Base-by-base conservation (phyloP, 163 green algal genomes). In the Chlamydomonas reinhardtii region DNA sequence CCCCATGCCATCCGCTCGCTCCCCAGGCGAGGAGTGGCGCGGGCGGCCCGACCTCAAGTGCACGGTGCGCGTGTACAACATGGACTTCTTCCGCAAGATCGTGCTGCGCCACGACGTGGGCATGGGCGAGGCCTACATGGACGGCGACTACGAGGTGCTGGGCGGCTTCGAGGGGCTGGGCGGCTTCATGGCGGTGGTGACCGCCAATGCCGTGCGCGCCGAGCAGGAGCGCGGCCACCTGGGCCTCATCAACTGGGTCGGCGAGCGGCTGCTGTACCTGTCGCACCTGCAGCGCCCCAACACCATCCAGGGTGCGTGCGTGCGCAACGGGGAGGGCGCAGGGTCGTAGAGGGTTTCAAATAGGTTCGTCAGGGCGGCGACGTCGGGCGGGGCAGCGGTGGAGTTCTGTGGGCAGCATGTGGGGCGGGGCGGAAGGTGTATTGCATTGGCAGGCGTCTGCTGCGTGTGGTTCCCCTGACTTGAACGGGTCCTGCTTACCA, bases 81-180 rank as follows among this genome's bases (percentile, higher is more conserved):
- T 93, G 81, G 88, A 92, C 76, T 96, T 98, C 85, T 98, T 99
- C 91, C 88, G 92, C 64, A 95, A 95, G 88, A 88, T 96, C 71
- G 93, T 98, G 74, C 90, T 92, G 22, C 86, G 94, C 8, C 93
- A 96, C 39, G 97, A 99, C 89, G 96, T 96, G 11, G 97, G 97
- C 70, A 80, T 99, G 75, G 97, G 96, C 15, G 97, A 99, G 84
- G 93, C 94, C 0, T 99, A 98, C 93, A 98, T 99, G 94, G 94
- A 97, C 32, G 92, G 93, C 77, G 71, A 59, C 48, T 56, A 20
- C 48, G 48, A 56, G 48, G 11, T 17, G 12, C 48, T 56, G 48
- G 48, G 48, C 48, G 48, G 48, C 48, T 56, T 74, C 24, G 90
- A 94, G 62, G 79, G 88, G 78, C 74, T 95, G 71, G 89, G 86